Evolutionary conservation across 495 filamentous ascomycete species (phyloP).

Genomic region (Friedmanniomyces endolithicus): DNA sequence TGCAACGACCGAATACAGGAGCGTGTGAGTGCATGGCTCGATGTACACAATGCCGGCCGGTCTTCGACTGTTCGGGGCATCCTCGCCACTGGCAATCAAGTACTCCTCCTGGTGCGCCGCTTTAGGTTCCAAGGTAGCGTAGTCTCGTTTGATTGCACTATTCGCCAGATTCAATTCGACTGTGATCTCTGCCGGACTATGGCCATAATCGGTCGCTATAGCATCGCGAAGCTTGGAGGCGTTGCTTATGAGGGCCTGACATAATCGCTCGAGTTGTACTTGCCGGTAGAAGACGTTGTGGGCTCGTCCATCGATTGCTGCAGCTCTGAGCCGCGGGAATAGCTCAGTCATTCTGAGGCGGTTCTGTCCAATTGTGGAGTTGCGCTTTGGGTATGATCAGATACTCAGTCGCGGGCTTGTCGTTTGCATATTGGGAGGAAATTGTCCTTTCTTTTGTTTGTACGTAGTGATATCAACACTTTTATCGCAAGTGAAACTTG

Average conservation of each 20-base stretch:
- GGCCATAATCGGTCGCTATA: slow-evolving; percentile 30
- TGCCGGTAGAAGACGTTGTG: slow-evolving; percentile 38
- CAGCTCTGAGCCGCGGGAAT: slow-evolving; percentile 32
- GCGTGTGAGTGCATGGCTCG: slow-evolving; percentile 35
- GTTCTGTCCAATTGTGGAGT: slow-evolving; percentile 5
- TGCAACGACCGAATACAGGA: slow-evolving; percentile 38
- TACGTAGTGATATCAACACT: too few relatives aligned
- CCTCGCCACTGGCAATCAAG: slow-evolving; percentile 34
- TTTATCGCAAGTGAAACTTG: too few relatives aligned
- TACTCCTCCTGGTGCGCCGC: slow-evolving; percentile 39
- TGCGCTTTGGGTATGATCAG: slow-evolving; percentile 19
- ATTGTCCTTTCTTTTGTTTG: too few relatives aligned
- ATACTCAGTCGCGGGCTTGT: slow-evolving; percentile 21
- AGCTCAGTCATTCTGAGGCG: slow-evolving; percentile 19
- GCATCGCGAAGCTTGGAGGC: slow-evolving; percentile 30
- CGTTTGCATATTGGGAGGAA: too few relatives aligned
- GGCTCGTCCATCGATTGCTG: slow-evolving; percentile 37
- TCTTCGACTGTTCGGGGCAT: slow-evolving; percentile 22
- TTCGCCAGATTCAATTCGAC: slow-evolving; percentile 35
- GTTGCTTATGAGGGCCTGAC: slow-evolving; percentile 28
- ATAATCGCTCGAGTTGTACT: slow-evolving; percentile 35
- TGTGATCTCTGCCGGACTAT: slow-evolving; percentile 31
- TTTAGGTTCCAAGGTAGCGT: slow-evolving; percentile 30
- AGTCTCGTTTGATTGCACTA: slow-evolving; percentile 35
- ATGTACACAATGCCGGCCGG: slow-evolving; percentile 42